Evolutionary conservation across 257 asterid genomes (phyloP).

Genomic region (Nemophila menziesii): DNA sequence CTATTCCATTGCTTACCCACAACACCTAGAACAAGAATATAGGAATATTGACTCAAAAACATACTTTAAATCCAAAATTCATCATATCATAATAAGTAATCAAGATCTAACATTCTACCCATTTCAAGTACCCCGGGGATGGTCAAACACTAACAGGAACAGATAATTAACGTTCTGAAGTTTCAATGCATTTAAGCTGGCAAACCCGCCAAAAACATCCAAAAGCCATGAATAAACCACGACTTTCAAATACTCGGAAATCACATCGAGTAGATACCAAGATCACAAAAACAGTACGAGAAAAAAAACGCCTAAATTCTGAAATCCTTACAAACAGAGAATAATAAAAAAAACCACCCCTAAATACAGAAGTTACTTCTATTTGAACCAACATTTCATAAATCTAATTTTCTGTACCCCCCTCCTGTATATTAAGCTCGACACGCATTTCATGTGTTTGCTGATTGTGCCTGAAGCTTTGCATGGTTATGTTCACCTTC

Average conservation of each 20-base stretch:
- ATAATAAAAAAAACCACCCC: background rate
- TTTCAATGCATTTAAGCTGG: background rate
- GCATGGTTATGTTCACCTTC: slow-evolving; percentile 94
- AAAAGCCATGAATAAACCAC: background rate
- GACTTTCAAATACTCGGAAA: background rate
- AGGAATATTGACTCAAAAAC: no score
- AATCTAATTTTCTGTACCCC: slow-evolving; percentile 8
- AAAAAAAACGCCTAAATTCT: background rate
- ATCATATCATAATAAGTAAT: no score
- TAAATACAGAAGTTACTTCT: background rate
- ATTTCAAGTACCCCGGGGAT: no score
- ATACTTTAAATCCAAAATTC: no score
- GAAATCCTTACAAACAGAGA: background rate
- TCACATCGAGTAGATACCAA: background rate
- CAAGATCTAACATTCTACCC: no score
- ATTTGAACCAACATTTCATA: background rate
- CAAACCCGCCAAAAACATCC: background rate
- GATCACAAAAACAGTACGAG: background rate
- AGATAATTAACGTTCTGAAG: background rate
- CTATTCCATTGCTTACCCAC: no score
- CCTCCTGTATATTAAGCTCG: slow-evolving; percentile 10
- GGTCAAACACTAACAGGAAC: background rate
- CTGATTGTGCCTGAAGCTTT: slow-evolving; percentile 56
- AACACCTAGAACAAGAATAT: no score
- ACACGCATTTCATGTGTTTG: slow-evolving; percentile 30